These are phyloP conservation scores for Trichaptum fuscoviolaceum DNA, from an alignment of 768 basidiomycete species.

Conservation along the genomic window DNA sequence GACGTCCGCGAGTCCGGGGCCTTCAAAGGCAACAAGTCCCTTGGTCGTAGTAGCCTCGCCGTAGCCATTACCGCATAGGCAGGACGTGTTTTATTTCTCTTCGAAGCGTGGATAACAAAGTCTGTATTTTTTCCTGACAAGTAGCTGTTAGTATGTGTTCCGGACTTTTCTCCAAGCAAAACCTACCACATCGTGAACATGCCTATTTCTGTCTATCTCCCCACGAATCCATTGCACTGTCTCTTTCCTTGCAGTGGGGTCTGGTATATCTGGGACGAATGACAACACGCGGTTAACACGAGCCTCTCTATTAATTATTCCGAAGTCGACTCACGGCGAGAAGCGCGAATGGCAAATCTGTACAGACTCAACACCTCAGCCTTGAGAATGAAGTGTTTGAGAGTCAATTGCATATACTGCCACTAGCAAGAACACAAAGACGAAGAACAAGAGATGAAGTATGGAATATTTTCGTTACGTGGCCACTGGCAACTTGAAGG, in stretches of 20 bases:
- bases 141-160: conserved; percentile 6
- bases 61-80: conserved; percentile 25
- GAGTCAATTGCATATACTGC: conserved; percentile 29
- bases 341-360: conserved; percentile 62
- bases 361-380: conserved; percentile 58
- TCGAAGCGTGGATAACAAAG: conserved; percentile 46
- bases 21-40: too few relatives aligned
- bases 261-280: conserved; percentile 48
- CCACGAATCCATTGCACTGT: conserved; percentile 67
- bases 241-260: conserved; percentile 55
- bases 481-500: too few relatives aligned
- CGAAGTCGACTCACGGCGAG: conserved; percentile 43
- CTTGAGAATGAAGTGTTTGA: conserved; percentile 73
- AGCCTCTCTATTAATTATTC: conserved; percentile 2
- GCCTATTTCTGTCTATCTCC: conserved; percentile 61
- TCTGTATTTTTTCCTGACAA: conserved; percentile 52
- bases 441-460: neutral
- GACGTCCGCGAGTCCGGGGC: too few relatives aligned
- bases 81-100: conserved; percentile 61
- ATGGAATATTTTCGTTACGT: neutral
- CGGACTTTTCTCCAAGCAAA: conserved; percentile 7
- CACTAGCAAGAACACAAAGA: neutral
- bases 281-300: conserved; percentile 11
- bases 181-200: conserved; percentile 54
- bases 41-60: too few relatives aligned